These are phyloP conservation scores for Pythium dissotocum DNA, from an alignment of 352 stramenopile genomes.

Conservation along the genomic window DNA sequence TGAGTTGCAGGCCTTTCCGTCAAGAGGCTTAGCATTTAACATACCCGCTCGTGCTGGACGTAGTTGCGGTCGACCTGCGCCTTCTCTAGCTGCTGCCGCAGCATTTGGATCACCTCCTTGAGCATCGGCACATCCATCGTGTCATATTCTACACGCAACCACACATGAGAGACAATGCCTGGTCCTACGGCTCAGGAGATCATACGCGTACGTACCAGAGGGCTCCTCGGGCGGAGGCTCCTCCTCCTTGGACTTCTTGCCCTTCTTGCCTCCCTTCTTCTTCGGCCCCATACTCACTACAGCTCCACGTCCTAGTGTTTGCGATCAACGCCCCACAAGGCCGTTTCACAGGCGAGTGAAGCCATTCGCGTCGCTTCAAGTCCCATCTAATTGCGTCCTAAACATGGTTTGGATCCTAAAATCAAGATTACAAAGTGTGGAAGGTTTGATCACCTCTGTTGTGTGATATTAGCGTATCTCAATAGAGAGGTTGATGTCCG, in stretches of 20 bases:
- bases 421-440: not conserved
- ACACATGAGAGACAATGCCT: not conserved
- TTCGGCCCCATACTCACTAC: constrained; percentile 55
- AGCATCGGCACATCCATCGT: constrained; percentile 94
- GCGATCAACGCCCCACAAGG: not conserved
- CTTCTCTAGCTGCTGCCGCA: constrained; percentile 91
- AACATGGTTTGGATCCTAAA: constrained; percentile 1
- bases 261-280: constrained; percentile 70
- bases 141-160: constrained; percentile 78
- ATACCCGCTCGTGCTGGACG: constrained; percentile 92
- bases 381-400: not conserved
- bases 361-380: not conserved
- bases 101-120: constrained; percentile 92
- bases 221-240: constrained; percentile 65
- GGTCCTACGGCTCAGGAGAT: not conserved
- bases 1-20: too few relatives aligned
- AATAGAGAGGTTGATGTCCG: not conserved
- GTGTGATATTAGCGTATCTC: not conserved
- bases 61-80: constrained; percentile 92
- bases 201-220: constrained; percentile 39
- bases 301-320: not conserved
- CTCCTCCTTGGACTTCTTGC: constrained; percentile 72
- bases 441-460: not conserved
- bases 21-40: not conserved
- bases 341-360: not conserved